Conservation (phyloP, 2,329 filamentous ascomycete genomes). For the Aureobasidium sp. region DNA sequence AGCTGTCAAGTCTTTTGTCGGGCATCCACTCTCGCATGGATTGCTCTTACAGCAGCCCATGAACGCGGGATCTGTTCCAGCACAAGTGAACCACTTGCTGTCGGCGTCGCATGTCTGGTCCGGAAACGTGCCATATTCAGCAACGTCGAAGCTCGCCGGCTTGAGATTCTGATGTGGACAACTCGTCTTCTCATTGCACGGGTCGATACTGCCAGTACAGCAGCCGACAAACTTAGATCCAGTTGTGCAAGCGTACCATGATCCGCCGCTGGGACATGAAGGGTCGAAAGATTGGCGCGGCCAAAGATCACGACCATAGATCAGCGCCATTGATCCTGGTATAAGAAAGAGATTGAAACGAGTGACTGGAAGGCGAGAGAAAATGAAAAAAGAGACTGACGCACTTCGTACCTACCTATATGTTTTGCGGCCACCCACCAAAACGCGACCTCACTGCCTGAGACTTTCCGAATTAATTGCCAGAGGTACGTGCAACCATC, state of each 20-base stretch:
- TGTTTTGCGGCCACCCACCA: conserved; percentile 11
- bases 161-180: conserved; percentile 2
- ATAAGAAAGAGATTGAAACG: neutral
- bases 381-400: neutral
- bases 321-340: conserved; percentile 1
- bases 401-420: neutral
- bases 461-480: conserved; percentile 13
- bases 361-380: neutral
- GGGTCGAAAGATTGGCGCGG: conserved; percentile 8
- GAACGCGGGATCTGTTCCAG: conserved; percentile 9
- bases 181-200: conserved; percentile 8
- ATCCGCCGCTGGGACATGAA: conserved; percentile 8
- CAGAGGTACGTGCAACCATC: conserved; percentile 9
- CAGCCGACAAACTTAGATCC: conserved; percentile 14
- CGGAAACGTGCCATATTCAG: conserved; percentile 8
- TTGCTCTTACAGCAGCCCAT: conserved; percentile 14
- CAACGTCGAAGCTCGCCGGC: conserved; percentile 11
- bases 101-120: conserved; percentile 2
- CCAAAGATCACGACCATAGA: neutral
- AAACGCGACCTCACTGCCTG: neutral
- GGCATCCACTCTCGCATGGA: conserved; percentile 12
- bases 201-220: conserved; percentile 3
- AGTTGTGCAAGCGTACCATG: conserved; percentile 8
- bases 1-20: neutral
- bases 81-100: conserved; percentile 12